phyloP scores from a whole-genome alignment of 2,329 filamentous ascomycete genomes.

The Colletotrichum magnum region DNA sequence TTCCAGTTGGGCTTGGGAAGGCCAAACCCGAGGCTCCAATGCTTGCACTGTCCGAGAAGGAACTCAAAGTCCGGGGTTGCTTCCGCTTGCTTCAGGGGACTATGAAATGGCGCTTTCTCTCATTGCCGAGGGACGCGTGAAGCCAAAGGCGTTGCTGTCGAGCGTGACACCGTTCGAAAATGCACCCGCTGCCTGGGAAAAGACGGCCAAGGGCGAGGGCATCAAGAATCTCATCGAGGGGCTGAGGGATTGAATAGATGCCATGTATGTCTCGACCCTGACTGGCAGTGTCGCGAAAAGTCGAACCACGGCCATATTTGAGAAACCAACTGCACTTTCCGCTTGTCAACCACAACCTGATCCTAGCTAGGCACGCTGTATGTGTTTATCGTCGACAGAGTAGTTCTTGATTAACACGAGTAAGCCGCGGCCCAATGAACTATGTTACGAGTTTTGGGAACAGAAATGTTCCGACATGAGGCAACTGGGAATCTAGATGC shows the following conservation, averaged over 20 bases:
- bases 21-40: constrained; percentile 23
- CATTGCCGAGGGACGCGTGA: constrained; percentile 16
- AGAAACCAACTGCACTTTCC: neutral
- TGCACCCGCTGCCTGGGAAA: constrained; percentile 42
- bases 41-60: constrained; percentile 24
- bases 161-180: constrained; percentile 38
- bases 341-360: too few relatives aligned
- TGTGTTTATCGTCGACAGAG: too few relatives aligned
- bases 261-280: too few relatives aligned
- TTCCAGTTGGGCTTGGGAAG: constrained; percentile 17
- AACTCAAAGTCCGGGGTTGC: constrained; percentile 18
- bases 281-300: neutral
- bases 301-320: neutral
- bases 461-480: too few relatives aligned
- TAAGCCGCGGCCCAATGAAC: too few relatives aligned
- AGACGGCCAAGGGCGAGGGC: constrained; percentile 40
- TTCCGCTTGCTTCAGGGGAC: constrained; percentile 13
- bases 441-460: too few relatives aligned
- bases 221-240: constrained; percentile 43
- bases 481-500: too few relatives aligned
- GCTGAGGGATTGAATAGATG: constrained; percentile 3
- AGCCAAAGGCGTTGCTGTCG: constrained; percentile 14
- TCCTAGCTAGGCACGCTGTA: too few relatives aligned
- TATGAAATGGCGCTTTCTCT: constrained; percentile 16
- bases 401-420: too few relatives aligned